phyloP scores from a whole-genome alignment of 495 filamentous ascomycete genomes.

The Xylaria sp. region DNA sequence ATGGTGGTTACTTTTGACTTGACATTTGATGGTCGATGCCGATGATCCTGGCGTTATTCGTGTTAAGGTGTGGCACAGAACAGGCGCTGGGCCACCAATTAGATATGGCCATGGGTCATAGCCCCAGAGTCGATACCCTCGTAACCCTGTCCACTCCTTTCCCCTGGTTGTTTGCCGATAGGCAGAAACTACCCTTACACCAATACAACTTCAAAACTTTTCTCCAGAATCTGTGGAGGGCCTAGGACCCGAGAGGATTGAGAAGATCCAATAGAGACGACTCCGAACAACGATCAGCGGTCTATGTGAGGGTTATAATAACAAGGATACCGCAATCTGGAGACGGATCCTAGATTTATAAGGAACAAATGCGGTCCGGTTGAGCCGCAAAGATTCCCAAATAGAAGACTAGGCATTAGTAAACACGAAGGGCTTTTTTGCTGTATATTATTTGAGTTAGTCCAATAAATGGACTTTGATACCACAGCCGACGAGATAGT shows the following conservation, averaged over 20 bases:
- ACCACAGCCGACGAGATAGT: conserved; percentile 18
- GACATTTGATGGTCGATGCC: conserved; percentile 53
- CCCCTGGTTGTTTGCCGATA: conserved; percentile 36
- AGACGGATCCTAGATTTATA: conserved; percentile 16
- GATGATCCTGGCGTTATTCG: conserved; percentile 47
- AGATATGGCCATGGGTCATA: conserved; percentile 38
- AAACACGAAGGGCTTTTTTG: conserved; percentile 39
- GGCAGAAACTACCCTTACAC: conserved; percentile 31
- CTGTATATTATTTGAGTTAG: conserved; percentile 48
- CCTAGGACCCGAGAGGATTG: conserved; percentile 28
- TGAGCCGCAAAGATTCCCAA: conserved; percentile 34
- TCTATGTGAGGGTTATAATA: conserved; percentile 30
- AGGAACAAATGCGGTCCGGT: conserved; percentile 33
- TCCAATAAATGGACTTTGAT: conserved; percentile 37
- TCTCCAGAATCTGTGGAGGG: conserved; percentile 38
- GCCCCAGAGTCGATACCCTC: conserved; percentile 36
- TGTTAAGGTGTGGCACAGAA: conserved; percentile 47
- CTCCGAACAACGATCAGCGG: conserved; percentile 24
- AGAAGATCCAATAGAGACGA: conserved; percentile 18
- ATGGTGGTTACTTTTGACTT: conserved; percentile 50
- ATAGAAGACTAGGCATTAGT: conserved; percentile 36
- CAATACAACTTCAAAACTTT: conserved; percentile 32
- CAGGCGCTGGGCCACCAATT: conserved; percentile 36
- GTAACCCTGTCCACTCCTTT: conserved; percentile 57
- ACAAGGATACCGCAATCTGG: conserved; percentile 20